Conservation (phyloP, 495 filamentous ascomycete species). For the Annulohypoxylon bovei region DNA sequence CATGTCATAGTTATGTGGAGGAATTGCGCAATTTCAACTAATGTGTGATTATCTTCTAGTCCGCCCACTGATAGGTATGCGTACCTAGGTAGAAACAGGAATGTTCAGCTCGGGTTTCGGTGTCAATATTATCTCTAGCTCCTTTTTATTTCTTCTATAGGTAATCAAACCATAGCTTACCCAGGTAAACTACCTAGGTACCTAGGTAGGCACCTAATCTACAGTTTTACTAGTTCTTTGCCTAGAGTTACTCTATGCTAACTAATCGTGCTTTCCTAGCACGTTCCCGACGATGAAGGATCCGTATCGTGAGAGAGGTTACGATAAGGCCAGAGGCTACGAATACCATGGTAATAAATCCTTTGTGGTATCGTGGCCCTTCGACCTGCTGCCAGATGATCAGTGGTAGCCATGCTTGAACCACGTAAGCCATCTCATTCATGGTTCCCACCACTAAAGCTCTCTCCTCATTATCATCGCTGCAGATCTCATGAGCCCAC, state of each 20-base stretch:
- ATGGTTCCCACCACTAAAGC: slow-evolving; percentile 59
- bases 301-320: slow-evolving; percentile 51
- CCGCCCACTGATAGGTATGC: background rate
- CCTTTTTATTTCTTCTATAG: background rate
- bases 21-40: background rate
- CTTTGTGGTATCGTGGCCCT: slow-evolving; percentile 56
- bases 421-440: slow-evolving; percentile 56
- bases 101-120: background rate
- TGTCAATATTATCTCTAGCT: background rate
- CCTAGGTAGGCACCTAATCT: too few relatives aligned
- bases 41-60: background rate
- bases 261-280: slow-evolving; percentile 26
- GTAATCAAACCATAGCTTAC: background rate
- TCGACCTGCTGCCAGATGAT: slow-evolving; percentile 61
- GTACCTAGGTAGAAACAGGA: background rate
- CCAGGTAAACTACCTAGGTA: too few relatives aligned
- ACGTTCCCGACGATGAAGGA: slow-evolving; percentile 56
- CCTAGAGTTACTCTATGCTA: slow-evolving; percentile 6
- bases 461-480: slow-evolving; percentile 64
- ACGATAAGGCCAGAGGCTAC: slow-evolving; percentile 48
- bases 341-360: slow-evolving; percentile 55
- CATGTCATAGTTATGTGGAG: background rate
- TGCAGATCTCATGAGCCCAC: slow-evolving; percentile 66
- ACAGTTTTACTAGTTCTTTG: background rate
- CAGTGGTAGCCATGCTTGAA: slow-evolving; percentile 58